Percentiles rank a stretch among this genome's conserved stretches.
phyloP scores from a whole-genome alignment of 1,284 basidiomycete species.

The Termitomyces sp. region DNA sequence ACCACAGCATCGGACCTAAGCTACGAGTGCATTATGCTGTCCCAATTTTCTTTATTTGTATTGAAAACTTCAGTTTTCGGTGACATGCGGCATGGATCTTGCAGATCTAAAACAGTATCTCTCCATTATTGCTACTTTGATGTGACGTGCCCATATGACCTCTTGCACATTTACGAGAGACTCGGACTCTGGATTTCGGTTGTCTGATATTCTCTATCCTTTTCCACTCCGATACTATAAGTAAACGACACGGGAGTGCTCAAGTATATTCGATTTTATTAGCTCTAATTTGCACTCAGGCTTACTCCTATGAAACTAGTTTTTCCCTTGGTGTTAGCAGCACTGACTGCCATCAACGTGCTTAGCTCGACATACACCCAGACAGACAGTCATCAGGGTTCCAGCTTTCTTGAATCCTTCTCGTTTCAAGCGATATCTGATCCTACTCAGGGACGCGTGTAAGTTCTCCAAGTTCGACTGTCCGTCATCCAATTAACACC shows the following conservation, averaged over 20 bases:
- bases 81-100: background rate
- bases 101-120: background rate
- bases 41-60: background rate
- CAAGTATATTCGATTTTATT: background rate
- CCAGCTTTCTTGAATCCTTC: slow-evolving; percentile 47
- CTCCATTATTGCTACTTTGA: background rate
- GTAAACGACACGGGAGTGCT: background rate
- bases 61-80: background rate
- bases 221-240: background rate
- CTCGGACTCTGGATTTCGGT: background rate
- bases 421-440: slow-evolving; percentile 47
- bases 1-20: background rate
- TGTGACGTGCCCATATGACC: background rate
- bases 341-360: slow-evolving; percentile 15
- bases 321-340: background rate
- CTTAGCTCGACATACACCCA: slow-evolving; percentile 33
- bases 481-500: background rate
- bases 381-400: slow-evolving; percentile 42
- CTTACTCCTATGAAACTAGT: background rate
- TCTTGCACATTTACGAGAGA: background rate
- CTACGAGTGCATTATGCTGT: background rate
- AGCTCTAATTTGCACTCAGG: background rate
- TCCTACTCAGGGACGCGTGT: slow-evolving; percentile 63
- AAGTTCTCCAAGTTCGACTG: slow-evolving; percentile 20
- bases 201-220: background rate